A percentile compares a stretch with the other conserved stretches of the same genome.
phyloP scores from a whole-genome alignment of 768 basidiomycete species.

The Auricularia sp. region DNA sequence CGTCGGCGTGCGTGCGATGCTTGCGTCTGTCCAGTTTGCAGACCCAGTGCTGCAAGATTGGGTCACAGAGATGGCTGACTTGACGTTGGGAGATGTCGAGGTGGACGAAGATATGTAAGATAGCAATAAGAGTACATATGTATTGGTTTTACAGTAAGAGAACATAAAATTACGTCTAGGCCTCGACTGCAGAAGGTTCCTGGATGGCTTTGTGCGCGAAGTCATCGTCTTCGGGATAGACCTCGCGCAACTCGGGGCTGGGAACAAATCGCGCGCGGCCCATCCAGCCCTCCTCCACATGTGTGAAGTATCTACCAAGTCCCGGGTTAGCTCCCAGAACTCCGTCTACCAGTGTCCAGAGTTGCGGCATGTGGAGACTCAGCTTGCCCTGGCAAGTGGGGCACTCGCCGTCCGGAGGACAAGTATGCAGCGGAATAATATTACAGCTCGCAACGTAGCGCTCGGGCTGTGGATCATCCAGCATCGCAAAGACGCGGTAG shows the following conservation, averaged over 20 bases:
- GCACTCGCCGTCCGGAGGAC: neutral
- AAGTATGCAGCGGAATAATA: slow-evolving; percentile 5
- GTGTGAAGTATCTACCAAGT: slow-evolving; percentile 30
- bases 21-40: neutral
- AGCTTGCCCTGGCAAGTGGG: slow-evolving; percentile 29
- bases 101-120: slow-evolving; percentile 15
- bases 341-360: slow-evolving; percentile 11
- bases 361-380: slow-evolving; percentile 12
- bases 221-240: slow-evolving; percentile 40
- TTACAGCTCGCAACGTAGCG: slow-evolving; percentile 26
- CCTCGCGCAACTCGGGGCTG: slow-evolving; percentile 30
- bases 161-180: too few relatives aligned
- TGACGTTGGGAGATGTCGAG: neutral
- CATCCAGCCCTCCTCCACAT: slow-evolving; percentile 15
- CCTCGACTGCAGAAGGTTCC: neutral
- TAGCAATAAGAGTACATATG: slow-evolving; percentile 46
- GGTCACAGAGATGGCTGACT: neutral
- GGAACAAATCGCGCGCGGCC: slow-evolving; percentile 28
- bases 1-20: slow-evolving; percentile 1
- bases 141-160: slow-evolving; percentile 11
- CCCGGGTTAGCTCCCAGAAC: slow-evolving; percentile 18
- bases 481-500: slow-evolving; percentile 27
- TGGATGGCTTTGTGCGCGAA: neutral
- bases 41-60: neutral
- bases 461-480: slow-evolving; percentile 17